phyloP scores from a whole-genome alignment of 306 rosid species.

The Parietaria judaica region DNA sequence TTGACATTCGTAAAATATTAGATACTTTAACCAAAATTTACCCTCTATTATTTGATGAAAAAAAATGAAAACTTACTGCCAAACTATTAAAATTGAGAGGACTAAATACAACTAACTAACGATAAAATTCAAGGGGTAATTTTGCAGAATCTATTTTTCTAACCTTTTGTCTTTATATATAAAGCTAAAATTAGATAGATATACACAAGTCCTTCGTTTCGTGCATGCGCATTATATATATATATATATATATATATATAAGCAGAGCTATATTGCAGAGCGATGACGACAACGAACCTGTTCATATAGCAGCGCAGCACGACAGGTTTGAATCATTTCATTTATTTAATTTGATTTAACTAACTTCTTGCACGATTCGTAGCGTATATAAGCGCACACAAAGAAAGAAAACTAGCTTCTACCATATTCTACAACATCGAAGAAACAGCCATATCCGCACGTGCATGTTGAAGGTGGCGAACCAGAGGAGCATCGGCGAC shows the following conservation, averaged over 20 bases:
- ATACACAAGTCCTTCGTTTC: background rate
- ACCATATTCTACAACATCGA: background rate
- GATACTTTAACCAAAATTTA: background rate
- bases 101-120: too few relatives aligned
- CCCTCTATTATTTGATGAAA: too few relatives aligned
- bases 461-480: conserved; percentile 52
- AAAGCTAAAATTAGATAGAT: too few relatives aligned
- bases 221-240: background rate
- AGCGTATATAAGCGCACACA: background rate
- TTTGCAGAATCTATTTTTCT: too few relatives aligned
- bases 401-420: too few relatives aligned
- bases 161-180: too few relatives aligned
- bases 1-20: background rate
- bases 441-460: conserved; percentile 8
- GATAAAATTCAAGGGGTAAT: too few relatives aligned
- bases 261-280: too few relatives aligned
- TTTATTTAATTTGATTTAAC: background rate
- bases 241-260: too few relatives aligned
- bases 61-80: too few relatives aligned
- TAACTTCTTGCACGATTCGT: background rate
- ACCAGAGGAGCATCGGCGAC: conserved; percentile 29
- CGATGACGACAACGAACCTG: background rate
- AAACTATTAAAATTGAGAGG: too few relatives aligned
- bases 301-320: conserved; percentile 27
- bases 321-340: conserved; percentile 12